Percentiles rank a stretch among this genome's conserved stretches.
Evolutionary conservation across 2,329 filamentous ascomycete species (phyloP).

Genomic region (Diaporthe ampelina): DNA sequence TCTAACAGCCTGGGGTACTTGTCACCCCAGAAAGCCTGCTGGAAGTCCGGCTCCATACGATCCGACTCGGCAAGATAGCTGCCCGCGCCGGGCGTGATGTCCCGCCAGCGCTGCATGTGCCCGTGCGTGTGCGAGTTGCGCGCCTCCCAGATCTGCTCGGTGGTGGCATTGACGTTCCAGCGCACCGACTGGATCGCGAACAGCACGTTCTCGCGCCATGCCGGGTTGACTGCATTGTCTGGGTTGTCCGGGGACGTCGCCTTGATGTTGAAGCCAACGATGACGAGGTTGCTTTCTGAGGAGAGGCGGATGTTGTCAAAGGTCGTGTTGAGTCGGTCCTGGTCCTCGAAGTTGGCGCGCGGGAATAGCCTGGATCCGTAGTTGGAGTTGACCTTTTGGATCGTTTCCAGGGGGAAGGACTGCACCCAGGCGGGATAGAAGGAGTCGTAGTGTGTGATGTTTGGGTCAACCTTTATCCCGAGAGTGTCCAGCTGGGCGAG

Average conservation of each 20-base stretch:
- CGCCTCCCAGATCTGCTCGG: constrained; percentile 43
- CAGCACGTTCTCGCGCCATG: constrained; percentile 60
- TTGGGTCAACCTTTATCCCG: constrained; percentile 49
- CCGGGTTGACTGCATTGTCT: constrained; percentile 62
- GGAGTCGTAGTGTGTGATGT: constrained; percentile 47
- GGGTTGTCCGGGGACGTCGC: constrained; percentile 42
- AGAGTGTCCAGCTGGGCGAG: background rate
- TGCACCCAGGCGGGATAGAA: constrained; percentile 48
- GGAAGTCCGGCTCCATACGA: constrained; percentile 49
- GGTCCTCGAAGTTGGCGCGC: constrained; percentile 50
- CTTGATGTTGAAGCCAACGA: constrained; percentile 29
- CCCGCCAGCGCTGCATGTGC: constrained; percentile 45
- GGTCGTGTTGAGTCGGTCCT: constrained; percentile 48
- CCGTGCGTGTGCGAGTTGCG: constrained; percentile 46
- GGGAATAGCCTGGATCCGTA: constrained; percentile 52
- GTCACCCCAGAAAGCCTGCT: constrained; percentile 49
- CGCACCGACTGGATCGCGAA: constrained; percentile 52
- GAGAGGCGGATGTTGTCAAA: constrained; percentile 44
- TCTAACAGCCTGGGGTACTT: constrained; percentile 48
- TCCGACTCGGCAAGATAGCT: constrained; percentile 56
- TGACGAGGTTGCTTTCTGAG: background rate
- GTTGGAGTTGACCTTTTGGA: constrained; percentile 43
- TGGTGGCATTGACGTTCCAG: constrained; percentile 15
- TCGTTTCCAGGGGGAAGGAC: constrained; percentile 45
- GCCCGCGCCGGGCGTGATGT: constrained; percentile 48